Base-by-base conservation (phyloP, 768 basidiomycete species). In the Mycena capillaripes region DNA sequence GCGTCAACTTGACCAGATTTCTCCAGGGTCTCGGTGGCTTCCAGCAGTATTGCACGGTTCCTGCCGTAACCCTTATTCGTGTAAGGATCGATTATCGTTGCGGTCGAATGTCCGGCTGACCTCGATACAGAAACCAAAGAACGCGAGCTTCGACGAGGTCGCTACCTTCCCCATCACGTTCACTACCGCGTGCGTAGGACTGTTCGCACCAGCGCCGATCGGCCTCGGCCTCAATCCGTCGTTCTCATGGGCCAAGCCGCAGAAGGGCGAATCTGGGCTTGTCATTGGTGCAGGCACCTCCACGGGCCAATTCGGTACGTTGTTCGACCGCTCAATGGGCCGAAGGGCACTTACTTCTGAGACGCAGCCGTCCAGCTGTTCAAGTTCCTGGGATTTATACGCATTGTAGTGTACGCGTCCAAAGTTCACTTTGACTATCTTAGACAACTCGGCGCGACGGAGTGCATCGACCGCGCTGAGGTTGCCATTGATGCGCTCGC, bases 341-440 rank as follows among this genome's bases (percentile, higher is more conserved):
- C n/a, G n/a, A n/a, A n/a, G n/a, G n/a, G n/a, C n/a, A n/a, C n/a
- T n/a, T n/a, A n/a, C n/a, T n/a, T n/a, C n/a, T n/a, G n/a, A n/a
- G n/a, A n/a, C 44, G 5, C 60, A 62, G 60, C 60, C 8, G 42
- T 62, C 44, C 60, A 62, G 25, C 59, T 60, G 38, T 17, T 60
- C 23, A 42, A 29, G 29, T 60, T 60, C 59, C 9, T 83, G 10
- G 85, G 85, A 42, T 86, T 86, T 68, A 82, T 78, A 10, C 80
- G 79, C 16, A 81, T 82, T 59, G 79, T 74, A 55, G 84, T 72
- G 36, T 77, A 82, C 38, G 79, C 82, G 11, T 80, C 84, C 38
- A 79, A 81, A 30, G 84, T 83, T 21, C 77, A 82, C 14, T 77
- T 82, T n/a, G 79, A 79, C 11, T 79, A 82, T 30, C 81, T 88